Evolutionary conservation across 495 filamentous ascomycete genomes (phyloP).

Genomic region (Beverwykella pulmonaria): DNA sequence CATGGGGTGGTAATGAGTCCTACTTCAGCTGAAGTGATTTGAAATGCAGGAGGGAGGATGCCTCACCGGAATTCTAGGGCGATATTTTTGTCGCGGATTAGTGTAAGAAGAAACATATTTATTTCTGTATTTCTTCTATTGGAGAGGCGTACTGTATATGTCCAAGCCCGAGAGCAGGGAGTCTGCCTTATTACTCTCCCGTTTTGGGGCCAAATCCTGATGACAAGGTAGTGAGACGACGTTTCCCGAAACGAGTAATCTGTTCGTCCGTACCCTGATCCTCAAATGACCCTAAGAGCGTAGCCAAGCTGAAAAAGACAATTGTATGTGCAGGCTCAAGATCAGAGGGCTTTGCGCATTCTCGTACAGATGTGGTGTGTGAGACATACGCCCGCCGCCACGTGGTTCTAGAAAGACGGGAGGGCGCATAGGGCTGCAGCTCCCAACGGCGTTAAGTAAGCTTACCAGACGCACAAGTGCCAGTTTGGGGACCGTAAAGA

Average conservation of each 20-base stretch:
- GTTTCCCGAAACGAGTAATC: slow-evolving; percentile 22
- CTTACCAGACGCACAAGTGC: slow-evolving; percentile 20
- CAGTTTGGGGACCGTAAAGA: slow-evolving; percentile 19
- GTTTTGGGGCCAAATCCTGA: slow-evolving; percentile 31
- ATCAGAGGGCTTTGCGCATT: neutral
- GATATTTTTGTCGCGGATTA: slow-evolving; percentile 12
- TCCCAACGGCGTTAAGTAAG: slow-evolving; percentile 20
- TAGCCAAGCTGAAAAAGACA: neutral
- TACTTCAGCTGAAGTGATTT: neutral
- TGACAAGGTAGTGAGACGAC: slow-evolving; percentile 24
- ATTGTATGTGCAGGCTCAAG: neutral
- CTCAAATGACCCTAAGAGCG: neutral
- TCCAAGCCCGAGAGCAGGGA: slow-evolving; percentile 4
- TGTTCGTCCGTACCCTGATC: neutral
- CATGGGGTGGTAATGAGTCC: neutral
- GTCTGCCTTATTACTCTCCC: slow-evolving; percentile 27
- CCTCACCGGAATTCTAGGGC: slow-evolving; percentile 4
- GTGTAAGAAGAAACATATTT: neutral
- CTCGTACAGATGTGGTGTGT: slow-evolving; percentile 3
- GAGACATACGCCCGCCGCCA: slow-evolving; percentile 33
- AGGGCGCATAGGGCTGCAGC: slow-evolving; percentile 39
- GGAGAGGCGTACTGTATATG: neutral
- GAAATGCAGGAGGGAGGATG: neutral
- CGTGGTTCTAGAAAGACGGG: slow-evolving; percentile 32
- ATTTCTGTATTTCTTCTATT: neutral